Conservation (phyloP, 2,329 filamentous ascomycete species). For the Alternaria conjuncta region DNA sequence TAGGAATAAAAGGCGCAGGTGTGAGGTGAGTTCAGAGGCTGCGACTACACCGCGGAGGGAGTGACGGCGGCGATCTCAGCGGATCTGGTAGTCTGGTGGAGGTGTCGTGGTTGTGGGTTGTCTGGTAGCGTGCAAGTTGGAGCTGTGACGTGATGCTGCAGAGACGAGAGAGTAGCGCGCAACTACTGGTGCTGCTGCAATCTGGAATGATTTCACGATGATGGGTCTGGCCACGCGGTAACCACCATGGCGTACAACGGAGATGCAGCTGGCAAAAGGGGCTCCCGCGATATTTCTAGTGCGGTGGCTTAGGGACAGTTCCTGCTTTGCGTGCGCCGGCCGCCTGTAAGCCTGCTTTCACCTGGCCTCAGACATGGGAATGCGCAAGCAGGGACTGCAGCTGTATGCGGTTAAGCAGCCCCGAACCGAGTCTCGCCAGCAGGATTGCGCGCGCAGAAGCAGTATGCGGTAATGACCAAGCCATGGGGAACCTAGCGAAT, state of each 20-base stretch:
- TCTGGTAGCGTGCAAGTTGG: constrained; percentile 24
- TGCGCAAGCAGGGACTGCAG: constrained; percentile 8
- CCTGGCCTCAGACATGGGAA: background rate
- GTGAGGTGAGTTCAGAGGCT: constrained; percentile 16
- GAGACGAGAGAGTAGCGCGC: constrained; percentile 23
- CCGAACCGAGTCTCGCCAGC: constrained; percentile 19
- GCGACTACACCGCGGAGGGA: constrained; percentile 19
- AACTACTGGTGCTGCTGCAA: background rate
- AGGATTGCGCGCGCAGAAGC: constrained; percentile 8
- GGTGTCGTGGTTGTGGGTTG: constrained; percentile 26
- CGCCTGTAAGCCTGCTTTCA: constrained; percentile 14
- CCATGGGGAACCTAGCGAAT: background rate
- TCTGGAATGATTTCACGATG: constrained; percentile 25
- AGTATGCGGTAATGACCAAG: constrained; percentile 15
- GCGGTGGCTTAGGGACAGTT: background rate
- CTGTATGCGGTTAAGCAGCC: constrained; percentile 20
- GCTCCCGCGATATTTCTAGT: background rate
- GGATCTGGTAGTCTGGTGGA: constrained; percentile 17
- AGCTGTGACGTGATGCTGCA: constrained; percentile 20
- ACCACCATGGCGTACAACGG: constrained; percentile 7
- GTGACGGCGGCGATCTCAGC: constrained; percentile 20
- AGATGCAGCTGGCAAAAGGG: background rate
- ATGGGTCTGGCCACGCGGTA: constrained; percentile 5
- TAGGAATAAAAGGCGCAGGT: constrained; percentile 13
- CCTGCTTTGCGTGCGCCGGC: constrained; percentile 14